Base-by-base conservation (phyloP, 2,329 filamentous ascomycete genomes). In the Penicillium sp. region DNA sequence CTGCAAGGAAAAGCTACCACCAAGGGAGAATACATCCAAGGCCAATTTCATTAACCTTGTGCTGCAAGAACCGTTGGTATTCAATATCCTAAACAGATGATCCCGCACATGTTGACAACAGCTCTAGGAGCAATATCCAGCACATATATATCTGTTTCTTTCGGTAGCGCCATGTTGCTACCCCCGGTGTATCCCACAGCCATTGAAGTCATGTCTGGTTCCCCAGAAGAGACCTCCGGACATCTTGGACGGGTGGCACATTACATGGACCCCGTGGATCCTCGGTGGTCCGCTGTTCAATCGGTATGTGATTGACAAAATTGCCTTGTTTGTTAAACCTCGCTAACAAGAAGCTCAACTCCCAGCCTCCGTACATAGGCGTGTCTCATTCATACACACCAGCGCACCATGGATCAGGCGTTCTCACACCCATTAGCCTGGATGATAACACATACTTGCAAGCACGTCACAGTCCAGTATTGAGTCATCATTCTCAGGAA, bases 361-460 rank as follows among this genome's bases (percentile, higher is more conserved):
- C n/a, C 24, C 62, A 62, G 59, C 48, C 61, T 18, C 57, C 64
- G 8, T 74, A 65, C 47, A 56, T 68, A 46, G 62, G 62, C 18
- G 55, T 65, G 30, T 61, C 59, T 46, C 62, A 68, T 52, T 64
- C 71, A 3, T 75, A 74, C 60, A 71, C 66, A 54, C 64, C 68
- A n/a, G 63, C 65, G 30, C 70, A 68, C 46, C 65, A 65, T 57
- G 57, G 68, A 40, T 55, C 60, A 18, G 60, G 64, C 53, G 64
- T 72, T 46, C 61, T 74, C 42, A 75, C 73, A 3, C 72, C 74
- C 30, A 68, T 74, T 61, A 74, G 73, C 55, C 65, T 75, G 14
- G 65, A 71, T 3, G 71, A 73, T 56, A 69, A 56, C 61, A 66
- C 68, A 33, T 71, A 71, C 55, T 56, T 61, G 23, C 64, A 66